phyloP scores from a whole-genome alignment of 2,329 filamentous ascomycete genomes.

The Penicillium sp. region DNA sequence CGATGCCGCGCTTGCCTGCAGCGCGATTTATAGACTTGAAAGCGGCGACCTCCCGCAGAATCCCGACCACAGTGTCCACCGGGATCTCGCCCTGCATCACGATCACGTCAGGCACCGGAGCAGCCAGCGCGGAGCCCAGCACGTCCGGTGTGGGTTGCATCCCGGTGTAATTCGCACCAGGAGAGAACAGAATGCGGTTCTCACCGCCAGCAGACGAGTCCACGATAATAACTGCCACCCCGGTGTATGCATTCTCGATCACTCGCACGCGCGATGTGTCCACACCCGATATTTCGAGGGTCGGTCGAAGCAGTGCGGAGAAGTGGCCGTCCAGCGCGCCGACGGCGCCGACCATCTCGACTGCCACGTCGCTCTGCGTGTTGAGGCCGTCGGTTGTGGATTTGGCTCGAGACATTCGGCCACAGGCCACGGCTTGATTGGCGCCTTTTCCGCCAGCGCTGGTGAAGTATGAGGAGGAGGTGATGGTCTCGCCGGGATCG shows the following conservation, averaged over 20 bases:
- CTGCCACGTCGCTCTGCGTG: constrained; percentile 39
- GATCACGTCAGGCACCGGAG: constrained; percentile 61
- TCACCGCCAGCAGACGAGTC: constrained; percentile 68
- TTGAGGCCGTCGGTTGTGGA: constrained; percentile 22
- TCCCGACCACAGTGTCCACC: constrained; percentile 63
- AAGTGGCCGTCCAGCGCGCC: constrained; percentile 64
- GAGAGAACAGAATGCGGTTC: constrained; percentile 74
- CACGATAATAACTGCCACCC: constrained; percentile 74
- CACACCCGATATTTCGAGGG: constrained; percentile 63
- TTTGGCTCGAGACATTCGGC: constrained; percentile 69
- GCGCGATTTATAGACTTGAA: constrained; percentile 48
- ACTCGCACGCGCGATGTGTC: constrained; percentile 57
- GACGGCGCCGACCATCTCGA: constrained; percentile 75
- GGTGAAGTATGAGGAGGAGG: constrained; percentile 72
- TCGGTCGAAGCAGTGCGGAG: constrained; percentile 59
- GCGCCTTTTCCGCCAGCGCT: constrained; percentile 92
- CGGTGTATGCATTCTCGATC: constrained; percentile 57
- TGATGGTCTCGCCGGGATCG: constrained; percentile 82
- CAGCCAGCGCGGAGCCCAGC: constrained; percentile 35
- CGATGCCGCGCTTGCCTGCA: constrained; percentile 36
- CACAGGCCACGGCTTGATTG: constrained; percentile 90
- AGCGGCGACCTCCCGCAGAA: constrained; percentile 47
- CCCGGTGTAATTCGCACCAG: constrained; percentile 66
- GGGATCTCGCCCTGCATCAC: constrained; percentile 81
- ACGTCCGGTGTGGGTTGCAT: constrained; percentile 44